Evolutionary conservation across 2,329 filamentous ascomycete species (phyloP).

Genomic region (Aspergillus glaucus): DNA sequence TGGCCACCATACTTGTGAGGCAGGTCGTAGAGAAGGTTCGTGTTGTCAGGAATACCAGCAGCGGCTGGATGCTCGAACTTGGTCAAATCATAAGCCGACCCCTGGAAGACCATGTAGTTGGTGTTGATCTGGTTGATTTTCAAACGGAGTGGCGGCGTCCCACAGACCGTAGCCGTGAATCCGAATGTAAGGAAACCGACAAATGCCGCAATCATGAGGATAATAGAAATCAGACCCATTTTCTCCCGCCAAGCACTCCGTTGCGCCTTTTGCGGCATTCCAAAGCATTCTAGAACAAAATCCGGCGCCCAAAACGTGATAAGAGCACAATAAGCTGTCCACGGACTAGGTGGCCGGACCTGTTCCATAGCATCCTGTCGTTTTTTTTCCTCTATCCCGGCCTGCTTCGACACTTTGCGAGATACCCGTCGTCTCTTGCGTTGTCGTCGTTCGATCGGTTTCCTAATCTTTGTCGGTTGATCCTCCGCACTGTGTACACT

Average conservation of each 20-base stretch:
- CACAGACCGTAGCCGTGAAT: conserved; percentile 85
- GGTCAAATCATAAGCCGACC: conserved; percentile 77
- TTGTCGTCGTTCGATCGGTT: conserved; percentile 25
- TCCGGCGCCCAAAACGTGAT: conserved; percentile 93
- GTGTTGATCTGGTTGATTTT: conserved; percentile 72
- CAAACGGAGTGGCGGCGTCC: conserved; percentile 62
- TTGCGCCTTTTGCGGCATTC: conserved; percentile 77
- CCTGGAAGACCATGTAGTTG: conserved; percentile 96
- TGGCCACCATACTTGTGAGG: conserved; percentile 73
- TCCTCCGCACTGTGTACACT: conserved; percentile 58
- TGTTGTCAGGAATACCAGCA: conserved; percentile 63
- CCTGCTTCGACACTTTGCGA: conserved; percentile 53
- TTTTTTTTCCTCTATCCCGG: conserved; percentile 55
- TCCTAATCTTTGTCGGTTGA: not conserved
- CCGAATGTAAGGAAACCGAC: conserved; percentile 97
- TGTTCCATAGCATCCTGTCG: conserved; percentile 56
- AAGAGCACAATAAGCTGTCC: conserved; percentile 92
- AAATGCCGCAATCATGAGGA: conserved; percentile 75
- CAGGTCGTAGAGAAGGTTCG: conserved; percentile 86
- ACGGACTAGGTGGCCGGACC: conserved; percentile 74
- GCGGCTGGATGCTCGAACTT: conserved; percentile 72
- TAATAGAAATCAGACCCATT: conserved; percentile 93
- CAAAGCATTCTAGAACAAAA: conserved; percentile 76
- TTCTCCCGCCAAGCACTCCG: conserved; percentile 95
- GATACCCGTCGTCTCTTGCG: conserved; percentile 56